Base-by-base conservation (phyloP, 225 moss, liverwort and hornwort species). In the Rhytidiadelphus loreus region DNA sequence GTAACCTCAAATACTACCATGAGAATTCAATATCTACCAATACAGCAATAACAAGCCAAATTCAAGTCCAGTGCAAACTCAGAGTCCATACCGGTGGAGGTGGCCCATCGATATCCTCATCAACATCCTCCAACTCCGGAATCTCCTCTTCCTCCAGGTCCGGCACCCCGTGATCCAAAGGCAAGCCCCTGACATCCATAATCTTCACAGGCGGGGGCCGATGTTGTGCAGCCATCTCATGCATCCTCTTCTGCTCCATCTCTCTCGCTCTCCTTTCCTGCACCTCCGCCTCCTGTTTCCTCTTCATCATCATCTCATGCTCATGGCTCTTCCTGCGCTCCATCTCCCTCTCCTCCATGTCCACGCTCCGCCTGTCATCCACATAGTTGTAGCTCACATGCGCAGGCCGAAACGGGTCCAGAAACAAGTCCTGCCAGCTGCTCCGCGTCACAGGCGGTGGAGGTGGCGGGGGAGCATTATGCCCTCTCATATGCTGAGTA, bases 351-450 rank as follows among this genome's bases (percentile, higher is more conserved):
- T 16, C 86, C 41, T 90, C 90, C 90, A 81, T 56, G 23, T 90
- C 92, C 60, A 90, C 85, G 57, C 72, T 82, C 82, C 92, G 86
- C 77, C 86, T 86, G 28, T 91, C 89, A 64, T 94, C 93, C 92
- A 90, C 88, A 86, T 93, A 93, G 52, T 89, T 92, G 86, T 91
- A 92, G 30, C 88, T 87, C 69, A 85, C 88, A 33, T 91, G 91
- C 13, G 92, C 76, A 62, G 95, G 92, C 15, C 95, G 92, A 85
- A 95, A 95, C 33, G 95, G 95, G 60, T 95, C 95, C 58, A 91
- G 81, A 64, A 95, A 92, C 82, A 93, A 81, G 87, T 93, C 93
- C 28, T 92, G 92, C 95, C 95, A 95, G 41, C 90, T 93, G 63
- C 91, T 92, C 19, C 93, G 87, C 28, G 89, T 41, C 19, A 90